Conservation (phyloP, 179 eudicot species). For the Silene coronaria region DNA sequence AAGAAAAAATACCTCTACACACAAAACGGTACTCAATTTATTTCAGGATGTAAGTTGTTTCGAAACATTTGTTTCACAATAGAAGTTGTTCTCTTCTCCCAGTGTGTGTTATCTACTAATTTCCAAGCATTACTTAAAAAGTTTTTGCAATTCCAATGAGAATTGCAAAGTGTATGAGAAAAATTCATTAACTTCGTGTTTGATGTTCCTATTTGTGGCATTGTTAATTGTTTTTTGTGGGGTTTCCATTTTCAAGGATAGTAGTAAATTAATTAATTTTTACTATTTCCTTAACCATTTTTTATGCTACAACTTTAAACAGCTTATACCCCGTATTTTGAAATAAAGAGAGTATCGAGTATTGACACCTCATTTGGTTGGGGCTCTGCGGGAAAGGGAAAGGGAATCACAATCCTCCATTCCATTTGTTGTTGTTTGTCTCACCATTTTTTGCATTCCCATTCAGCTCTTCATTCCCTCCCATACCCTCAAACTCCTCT, state of each 20-base stretch:
- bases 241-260: neutral
- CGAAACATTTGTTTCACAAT: neutral
- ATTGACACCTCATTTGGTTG: neutral
- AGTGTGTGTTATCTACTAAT: neutral
- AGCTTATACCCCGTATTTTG: too few species aligned
- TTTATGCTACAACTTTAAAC: too few species aligned
- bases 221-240: neutral
- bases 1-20: neutral
- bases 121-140: neutral
- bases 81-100: neutral
- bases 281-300: neutral
- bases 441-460: too few species aligned
- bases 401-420: too few species aligned
- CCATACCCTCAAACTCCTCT: neutral
- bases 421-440: too few species aligned
- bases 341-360: neutral
- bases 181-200: neutral
- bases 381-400: too few species aligned
- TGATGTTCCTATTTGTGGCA: neutral
- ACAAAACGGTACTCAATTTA: neutral
- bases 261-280: neutral
- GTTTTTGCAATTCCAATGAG: neutral
- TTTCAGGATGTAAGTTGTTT: too few species aligned
- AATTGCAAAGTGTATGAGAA: neutral
- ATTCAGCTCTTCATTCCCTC: neutral